These are phyloP conservation scores for Aspergillus pseudoviridinutans DNA, from an alignment of 2,329 filamentous ascomycete species.

Conservation along the genomic window DNA sequence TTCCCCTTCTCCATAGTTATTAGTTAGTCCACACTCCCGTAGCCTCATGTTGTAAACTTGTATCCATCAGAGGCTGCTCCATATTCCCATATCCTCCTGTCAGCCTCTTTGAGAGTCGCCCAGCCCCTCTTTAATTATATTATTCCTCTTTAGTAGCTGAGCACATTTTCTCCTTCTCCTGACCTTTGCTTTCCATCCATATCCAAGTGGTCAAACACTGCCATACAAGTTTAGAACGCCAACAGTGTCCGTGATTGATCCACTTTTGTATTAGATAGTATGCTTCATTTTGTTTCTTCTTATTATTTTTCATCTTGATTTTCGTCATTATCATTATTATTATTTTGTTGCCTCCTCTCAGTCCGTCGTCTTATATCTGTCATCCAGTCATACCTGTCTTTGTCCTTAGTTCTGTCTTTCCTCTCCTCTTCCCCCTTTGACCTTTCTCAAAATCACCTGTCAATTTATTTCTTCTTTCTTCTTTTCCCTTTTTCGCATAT, in stretches of 20 bases:
- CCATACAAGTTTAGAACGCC: no score
- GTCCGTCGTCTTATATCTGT: background rate
- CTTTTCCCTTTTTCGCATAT: background rate
- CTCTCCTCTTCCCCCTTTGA: slow-evolving; percentile 10
- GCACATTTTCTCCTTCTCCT: background rate
- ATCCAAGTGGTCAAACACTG: background rate
- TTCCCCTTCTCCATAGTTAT: background rate
- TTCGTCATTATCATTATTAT: background rate
- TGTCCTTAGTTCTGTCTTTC: slow-evolving; percentile 5
- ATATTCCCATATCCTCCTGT: background rate
- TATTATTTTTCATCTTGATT: background rate
- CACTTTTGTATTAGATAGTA: background rate
- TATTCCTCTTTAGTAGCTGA: background rate
- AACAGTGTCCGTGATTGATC: background rate
- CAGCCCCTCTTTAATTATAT: background rate
- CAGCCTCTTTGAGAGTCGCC: background rate
- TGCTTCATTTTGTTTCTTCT: background rate
- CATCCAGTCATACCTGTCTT: slow-evolving; percentile 9
- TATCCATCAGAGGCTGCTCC: background rate
- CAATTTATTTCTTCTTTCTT: slow-evolving; percentile 2
- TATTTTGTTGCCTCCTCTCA: background rate
- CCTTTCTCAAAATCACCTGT: slow-evolving; percentile 11
- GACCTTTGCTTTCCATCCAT: background rate
- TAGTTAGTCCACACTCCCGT: background rate
- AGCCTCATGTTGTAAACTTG: background rate